Percentiles rank a stretch among this genome's conserved stretches.
Conservation (phyloP, 768 basidiomycete genomes). For the Serendipita vermifera region DNA sequence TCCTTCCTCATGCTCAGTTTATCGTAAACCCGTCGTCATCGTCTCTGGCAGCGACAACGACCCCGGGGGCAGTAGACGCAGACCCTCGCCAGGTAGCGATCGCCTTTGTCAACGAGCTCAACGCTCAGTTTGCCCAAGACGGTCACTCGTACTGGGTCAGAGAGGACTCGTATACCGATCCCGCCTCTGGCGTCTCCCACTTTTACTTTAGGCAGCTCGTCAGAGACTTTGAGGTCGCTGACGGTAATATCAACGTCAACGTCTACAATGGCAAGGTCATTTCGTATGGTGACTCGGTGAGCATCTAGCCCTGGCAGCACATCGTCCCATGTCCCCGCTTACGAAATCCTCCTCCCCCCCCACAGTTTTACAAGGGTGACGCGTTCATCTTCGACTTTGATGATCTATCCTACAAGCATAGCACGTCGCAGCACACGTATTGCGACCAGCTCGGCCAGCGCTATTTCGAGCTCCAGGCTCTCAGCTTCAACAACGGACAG, state of each 20-base stretch:
- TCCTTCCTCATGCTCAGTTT: conserved; percentile 50
- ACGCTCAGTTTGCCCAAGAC: conserved; percentile 26
- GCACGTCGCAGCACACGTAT: conserved; percentile 40
- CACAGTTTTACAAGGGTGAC: conserved; percentile 14
- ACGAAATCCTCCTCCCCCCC: conserved; percentile 19
- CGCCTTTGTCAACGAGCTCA: conserved; percentile 43
- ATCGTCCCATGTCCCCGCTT: conserved; percentile 18
- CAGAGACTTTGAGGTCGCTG: conserved; percentile 75
- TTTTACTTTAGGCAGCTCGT: conserved; percentile 76
- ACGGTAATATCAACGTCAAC: conserved; percentile 90
- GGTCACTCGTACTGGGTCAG: conserved; percentile 44
- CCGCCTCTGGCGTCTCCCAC: conserved; percentile 74
- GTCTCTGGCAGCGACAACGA: conserved; percentile 26
- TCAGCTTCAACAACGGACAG: neutral
- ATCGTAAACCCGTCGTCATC: conserved; percentile 23
- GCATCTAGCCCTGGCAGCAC: conserved; percentile 19
- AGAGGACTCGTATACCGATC: conserved; percentile 78
- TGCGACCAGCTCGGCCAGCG: conserved; percentile 34
- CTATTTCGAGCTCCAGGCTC: conserved; percentile 7
- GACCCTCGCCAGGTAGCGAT: conserved; percentile 52
- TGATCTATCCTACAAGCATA: too few relatives aligned
- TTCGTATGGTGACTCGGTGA: conserved; percentile 77
- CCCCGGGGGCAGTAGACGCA: conserved; percentile 16
- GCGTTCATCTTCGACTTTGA: conserved; percentile 23
- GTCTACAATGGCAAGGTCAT: conserved; percentile 70